Conservation (phyloP, 306 rosid genomes). For the Vicia faba region DNA sequence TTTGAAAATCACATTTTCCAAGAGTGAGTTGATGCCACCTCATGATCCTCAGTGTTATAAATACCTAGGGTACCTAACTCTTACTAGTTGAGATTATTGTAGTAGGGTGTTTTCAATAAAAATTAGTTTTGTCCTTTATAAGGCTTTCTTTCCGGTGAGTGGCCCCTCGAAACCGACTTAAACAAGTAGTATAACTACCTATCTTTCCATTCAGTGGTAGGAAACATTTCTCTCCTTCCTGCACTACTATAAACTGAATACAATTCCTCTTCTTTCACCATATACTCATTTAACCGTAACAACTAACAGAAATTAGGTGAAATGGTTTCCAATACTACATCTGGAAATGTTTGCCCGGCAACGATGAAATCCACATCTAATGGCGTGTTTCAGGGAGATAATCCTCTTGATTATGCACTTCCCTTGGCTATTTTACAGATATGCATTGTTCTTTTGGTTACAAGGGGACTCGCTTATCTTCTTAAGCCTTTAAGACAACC, state of each 20-base stretch:
- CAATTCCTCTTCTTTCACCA: no score
- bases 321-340: conserved; percentile 55
- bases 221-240: background rate
- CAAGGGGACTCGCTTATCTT: conserved; percentile 49
- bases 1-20: no score
- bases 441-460: conserved; percentile 48
- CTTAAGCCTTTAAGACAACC: conserved; percentile 50
- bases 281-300: no score
- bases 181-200: background rate
- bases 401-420: conserved; percentile 80
- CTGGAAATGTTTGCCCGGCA: conserved; percentile 43
- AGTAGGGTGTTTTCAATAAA: background rate
- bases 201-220: background rate
- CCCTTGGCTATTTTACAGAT: conserved; percentile 63
- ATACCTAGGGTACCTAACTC: background rate
- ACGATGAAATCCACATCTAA: conserved; percentile 82
- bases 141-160: background rate
- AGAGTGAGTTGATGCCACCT: no score
- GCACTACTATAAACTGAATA: no score
- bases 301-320: no score
- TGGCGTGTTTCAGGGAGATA: conserved; percentile 79
- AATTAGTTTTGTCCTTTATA: background rate
- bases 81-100: background rate
- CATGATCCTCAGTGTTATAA: no score
- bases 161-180: background rate